These are phyloP conservation scores for Monascus purpureus DNA, from an alignment of 495 filamentous ascomycete genomes.

Conservation along the genomic window DNA sequence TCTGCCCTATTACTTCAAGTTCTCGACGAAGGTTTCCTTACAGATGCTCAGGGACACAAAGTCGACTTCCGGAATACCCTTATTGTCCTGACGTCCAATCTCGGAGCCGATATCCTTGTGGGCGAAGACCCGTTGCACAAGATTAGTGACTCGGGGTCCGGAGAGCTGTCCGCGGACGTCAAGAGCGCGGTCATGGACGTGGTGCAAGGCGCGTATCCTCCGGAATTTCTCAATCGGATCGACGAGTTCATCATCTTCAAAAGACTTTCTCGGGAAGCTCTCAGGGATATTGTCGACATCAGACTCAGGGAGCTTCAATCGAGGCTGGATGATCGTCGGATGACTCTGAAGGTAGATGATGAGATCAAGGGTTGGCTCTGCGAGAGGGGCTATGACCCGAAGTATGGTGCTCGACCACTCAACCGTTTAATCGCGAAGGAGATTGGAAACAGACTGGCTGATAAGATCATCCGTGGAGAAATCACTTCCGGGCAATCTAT, in stretches of 20 bases:
- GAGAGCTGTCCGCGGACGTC: constrained; percentile 53
- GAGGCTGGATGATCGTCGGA: constrained; percentile 75
- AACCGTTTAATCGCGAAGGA: constrained; percentile 82
- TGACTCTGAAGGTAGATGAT: constrained; percentile 55
- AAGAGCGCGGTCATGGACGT: constrained; percentile 78
- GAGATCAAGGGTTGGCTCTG: constrained; percentile 74
- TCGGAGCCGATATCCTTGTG: constrained; percentile 43
- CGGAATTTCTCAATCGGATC: constrained; percentile 92
- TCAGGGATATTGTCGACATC: constrained; percentile 90
- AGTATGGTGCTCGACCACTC: constrained; percentile 83
- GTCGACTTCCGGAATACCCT: constrained; percentile 94
- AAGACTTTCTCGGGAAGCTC: constrained; percentile 59
- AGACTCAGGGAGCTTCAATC: constrained; percentile 70
- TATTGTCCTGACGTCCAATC: constrained; percentile 90
- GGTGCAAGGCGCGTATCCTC: constrained; percentile 63
- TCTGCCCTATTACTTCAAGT: constrained; percentile 89
- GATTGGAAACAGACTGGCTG: constrained; percentile 77
- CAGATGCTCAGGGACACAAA: constrained; percentile 89
- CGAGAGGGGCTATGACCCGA: constrained; percentile 76
- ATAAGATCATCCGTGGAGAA: constrained; percentile 80
- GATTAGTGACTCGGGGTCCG: constrained; percentile 38
- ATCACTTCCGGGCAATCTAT: constrained; percentile 62
- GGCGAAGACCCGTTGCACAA: constrained; percentile 27
- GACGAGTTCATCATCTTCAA: constrained; percentile 96
- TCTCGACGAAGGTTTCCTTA: constrained; percentile 90